phyloP scores from a whole-genome alignment of 352 stramenopile genomes.

The Pythium folliculosum region DNA sequence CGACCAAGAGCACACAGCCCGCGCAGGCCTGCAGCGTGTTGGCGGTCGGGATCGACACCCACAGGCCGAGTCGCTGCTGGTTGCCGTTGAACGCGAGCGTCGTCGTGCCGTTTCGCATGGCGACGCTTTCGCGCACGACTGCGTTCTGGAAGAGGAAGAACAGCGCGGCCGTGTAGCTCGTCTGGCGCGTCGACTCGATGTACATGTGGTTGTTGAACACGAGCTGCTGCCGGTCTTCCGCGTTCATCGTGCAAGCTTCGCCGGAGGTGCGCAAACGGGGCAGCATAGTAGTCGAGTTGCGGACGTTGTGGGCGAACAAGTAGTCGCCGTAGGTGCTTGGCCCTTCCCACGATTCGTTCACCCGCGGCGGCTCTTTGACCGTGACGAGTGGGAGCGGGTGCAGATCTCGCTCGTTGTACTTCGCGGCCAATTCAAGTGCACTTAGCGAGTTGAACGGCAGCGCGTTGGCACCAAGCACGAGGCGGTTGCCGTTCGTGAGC shows the following conservation, averaged over 20 bases:
- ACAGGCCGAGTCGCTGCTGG: not conserved
- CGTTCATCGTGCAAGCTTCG: not conserved
- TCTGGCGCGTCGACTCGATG: conserved; percentile 12
- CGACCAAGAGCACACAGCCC: conserved; percentile 4
- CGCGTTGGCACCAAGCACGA: not conserved
- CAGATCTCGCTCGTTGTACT: not conserved
- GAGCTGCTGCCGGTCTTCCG: not conserved
- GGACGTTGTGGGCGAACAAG: not conserved
- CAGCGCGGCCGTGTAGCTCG: conserved; percentile 4
- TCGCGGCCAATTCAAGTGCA: not conserved
- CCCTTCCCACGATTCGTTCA: not conserved
- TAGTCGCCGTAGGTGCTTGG: not conserved
- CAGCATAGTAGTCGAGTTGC: not conserved
- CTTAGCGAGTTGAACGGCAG: not conserved
- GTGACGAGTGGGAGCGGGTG: not conserved
- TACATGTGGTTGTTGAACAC: conserved; percentile 16
- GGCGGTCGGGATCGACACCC: conserved; percentile 4
- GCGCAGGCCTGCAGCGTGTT: not conserved
- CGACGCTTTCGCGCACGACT: not conserved
- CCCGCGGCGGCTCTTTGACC: not conserved
- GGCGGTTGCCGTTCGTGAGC: not conserved
- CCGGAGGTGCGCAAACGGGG: too few species aligned
- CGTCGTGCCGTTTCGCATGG: not conserved
- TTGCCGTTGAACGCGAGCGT: conserved; percentile 17
- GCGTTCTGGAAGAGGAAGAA: conserved; percentile 12